Percentiles rank a stretch among this genome's conserved stretches.
Evolutionary conservation across 768 basidiomycete genomes (phyloP).

Genomic region (Boletus rex-veris): DNA sequence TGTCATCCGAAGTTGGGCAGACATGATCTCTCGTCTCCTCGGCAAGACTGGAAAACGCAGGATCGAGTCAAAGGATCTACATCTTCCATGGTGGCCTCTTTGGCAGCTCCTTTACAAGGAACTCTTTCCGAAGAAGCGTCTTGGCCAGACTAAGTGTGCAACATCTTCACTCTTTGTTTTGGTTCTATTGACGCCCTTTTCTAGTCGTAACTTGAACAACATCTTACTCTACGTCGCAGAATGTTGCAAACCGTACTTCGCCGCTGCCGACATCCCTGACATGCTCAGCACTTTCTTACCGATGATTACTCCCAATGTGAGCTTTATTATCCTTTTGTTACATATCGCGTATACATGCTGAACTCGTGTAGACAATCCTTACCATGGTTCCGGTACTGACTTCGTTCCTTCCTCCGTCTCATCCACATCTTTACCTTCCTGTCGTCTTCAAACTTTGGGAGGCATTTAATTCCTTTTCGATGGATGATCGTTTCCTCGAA

Average conservation of each 20-base stretch:
- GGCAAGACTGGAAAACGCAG: constrained; percentile 67
- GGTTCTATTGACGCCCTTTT: constrained; percentile 5
- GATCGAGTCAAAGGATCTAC: constrained; percentile 62
- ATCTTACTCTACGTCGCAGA: constrained; percentile 74
- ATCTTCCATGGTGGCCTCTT: constrained; percentile 72
- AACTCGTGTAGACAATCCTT: constrained; percentile 50
- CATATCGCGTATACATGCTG: not conserved
- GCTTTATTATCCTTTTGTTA: constrained; percentile 19
- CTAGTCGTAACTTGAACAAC: constrained; percentile 63
- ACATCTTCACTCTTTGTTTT: not conserved
- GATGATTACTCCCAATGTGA: constrained; percentile 64
- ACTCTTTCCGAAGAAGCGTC: constrained; percentile 65
- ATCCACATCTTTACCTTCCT: constrained; percentile 66
- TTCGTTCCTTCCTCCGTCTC: constrained; percentile 70
- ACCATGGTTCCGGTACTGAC: constrained; percentile 74
- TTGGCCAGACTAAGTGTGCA: constrained; percentile 57
- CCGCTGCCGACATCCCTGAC: constrained; percentile 56
- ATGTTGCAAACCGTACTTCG: constrained; percentile 66
- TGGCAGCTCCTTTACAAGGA: constrained; percentile 74
- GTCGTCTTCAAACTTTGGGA: constrained; percentile 74
- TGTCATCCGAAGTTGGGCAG: constrained; percentile 69
- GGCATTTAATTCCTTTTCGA: constrained; percentile 66
- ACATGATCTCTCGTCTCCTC: constrained; percentile 71
- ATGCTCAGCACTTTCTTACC: constrained; percentile 76
- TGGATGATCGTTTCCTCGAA: constrained; percentile 75